Conservation (phyloP, 768 basidiomycete species). For the Gyrodon lividus region DNA sequence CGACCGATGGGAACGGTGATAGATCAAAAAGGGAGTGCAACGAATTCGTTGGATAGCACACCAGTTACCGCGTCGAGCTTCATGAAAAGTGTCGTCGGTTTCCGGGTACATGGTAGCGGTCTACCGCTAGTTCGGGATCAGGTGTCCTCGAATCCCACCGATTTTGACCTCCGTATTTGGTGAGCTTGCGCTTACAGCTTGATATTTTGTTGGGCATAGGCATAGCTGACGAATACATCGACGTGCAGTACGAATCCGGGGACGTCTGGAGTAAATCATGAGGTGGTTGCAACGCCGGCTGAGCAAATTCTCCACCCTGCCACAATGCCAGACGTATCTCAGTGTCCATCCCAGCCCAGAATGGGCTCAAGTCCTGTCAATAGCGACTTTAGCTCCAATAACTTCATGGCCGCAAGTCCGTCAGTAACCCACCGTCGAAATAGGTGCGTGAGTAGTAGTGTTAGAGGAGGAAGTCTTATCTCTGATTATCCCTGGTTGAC, state of each 20-base stretch:
- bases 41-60: slow-evolving; percentile 12
- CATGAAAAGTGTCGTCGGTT: slow-evolving; percentile 6
- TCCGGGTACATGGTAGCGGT: slow-evolving; percentile 2
- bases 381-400: background rate
- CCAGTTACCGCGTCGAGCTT: slow-evolving; percentile 5
- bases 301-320: slow-evolving; percentile 3
- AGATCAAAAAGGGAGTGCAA: slow-evolving; percentile 17
- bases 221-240: background rate
- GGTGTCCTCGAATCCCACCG: slow-evolving; percentile 12
- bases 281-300: background rate
- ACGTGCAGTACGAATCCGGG: slow-evolving; percentile 5
- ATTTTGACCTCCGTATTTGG: slow-evolving; percentile 20
- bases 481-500: background rate
- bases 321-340: background rate
- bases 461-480: background rate
- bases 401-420: background rate
- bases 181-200: background rate
- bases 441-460: slow-evolving; percentile 16
- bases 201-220: background rate
- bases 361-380: background rate
- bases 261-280: background rate
- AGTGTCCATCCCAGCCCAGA: background rate
- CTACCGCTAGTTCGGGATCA: slow-evolving; percentile 14
- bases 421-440: background rate
- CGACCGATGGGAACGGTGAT: slow-evolving; percentile 6